Evolutionary conservation across 108 stramenopile genomes (phyloP), one percentile per base, ranked within the genome.

Genomic region (Hondaea fermentalgiana): DNA sequence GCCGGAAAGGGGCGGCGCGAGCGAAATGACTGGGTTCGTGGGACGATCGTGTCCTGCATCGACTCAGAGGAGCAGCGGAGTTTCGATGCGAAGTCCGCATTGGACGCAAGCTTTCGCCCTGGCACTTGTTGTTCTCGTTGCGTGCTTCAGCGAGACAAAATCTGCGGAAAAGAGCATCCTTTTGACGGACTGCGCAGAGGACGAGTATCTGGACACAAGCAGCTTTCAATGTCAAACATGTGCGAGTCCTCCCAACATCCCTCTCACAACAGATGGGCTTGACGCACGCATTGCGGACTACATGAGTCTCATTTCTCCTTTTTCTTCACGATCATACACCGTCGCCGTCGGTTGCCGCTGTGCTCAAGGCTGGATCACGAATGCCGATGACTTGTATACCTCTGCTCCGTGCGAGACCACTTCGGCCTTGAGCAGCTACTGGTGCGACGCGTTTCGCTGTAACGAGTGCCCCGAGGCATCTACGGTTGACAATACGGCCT

Each of bases 361-460:
- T 35, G 76, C 76, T 12, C 76, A 4, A 16, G 76, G 76, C 49
- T 83, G 23, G 17, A 83, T 83, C 10, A 47, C 12, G n/a, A 83
- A 83, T 35, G 25, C 12, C 6, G 76, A 83, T 45, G 76, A 83
- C 28, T 35, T 53, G 10, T 83, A 21, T 23, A 83, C 76, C 1
- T 83, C 76, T 12, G 0, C 45, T 6, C 49, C 76, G 19, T 83
- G 76, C 76, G 76, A 83, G 76, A 28, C 76, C 0, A 47, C 76
- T 10, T 28, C 28, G 6, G 76, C 76, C 10, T 17, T 83, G 19
- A 53, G 76, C 51, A 83, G 49, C 51, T 83, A 83, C n/a, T 83
- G 76, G 76, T 83, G 76, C 76, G 76, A 83, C 51, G 51, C 76
- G 1, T 83, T 83, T 83, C 76, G 76, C 6, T 83, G 76, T 45